Percentiles rank a stretch among this genome's conserved stretches.
Evolutionary conservation across 2,329 filamentous ascomycete species (phyloP).

Genomic region (Aspergillus persii): DNA sequence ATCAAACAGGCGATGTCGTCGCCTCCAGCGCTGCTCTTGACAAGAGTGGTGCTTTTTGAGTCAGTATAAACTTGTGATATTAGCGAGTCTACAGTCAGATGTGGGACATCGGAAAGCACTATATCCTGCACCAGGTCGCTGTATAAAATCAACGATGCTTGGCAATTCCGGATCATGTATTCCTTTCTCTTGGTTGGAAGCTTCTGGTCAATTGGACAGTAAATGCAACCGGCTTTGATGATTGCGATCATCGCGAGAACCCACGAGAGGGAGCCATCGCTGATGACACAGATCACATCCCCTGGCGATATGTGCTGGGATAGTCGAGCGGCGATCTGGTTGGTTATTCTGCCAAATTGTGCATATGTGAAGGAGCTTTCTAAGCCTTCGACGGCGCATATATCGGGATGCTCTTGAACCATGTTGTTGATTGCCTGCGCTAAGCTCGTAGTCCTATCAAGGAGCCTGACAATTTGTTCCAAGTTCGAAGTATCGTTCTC

Average conservation of each 20-base stretch:
- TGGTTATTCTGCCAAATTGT: background rate
- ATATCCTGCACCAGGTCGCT: background rate
- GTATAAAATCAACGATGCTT: background rate
- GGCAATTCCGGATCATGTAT: background rate
- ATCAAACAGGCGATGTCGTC: conserved; percentile 37
- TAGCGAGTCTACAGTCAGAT: background rate
- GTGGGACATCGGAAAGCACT: background rate
- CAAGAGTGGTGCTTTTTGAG: background rate
- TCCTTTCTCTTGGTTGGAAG: background rate
- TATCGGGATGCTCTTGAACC: background rate
- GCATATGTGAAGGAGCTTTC: conserved; percentile 4
- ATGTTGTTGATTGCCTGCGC: background rate
- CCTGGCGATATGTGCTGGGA: background rate
- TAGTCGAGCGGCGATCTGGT: conserved; percentile 8
- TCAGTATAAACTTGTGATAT: background rate
- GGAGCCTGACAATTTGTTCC: background rate
- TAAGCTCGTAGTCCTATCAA: background rate
- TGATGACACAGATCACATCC: conserved; percentile 11
- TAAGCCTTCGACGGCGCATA: background rate
- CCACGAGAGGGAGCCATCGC: conserved; percentile 17
- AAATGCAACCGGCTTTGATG: conserved; percentile 8
- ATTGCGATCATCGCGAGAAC: conserved; percentile 7
- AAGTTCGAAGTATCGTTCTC: background rate
- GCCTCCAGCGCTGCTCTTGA: background rate
- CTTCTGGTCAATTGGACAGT: conserved; percentile 22